Evolutionary conservation across 495 filamentous ascomycete genomes (phyloP).

Genomic region (Neurospora sp.): DNA sequence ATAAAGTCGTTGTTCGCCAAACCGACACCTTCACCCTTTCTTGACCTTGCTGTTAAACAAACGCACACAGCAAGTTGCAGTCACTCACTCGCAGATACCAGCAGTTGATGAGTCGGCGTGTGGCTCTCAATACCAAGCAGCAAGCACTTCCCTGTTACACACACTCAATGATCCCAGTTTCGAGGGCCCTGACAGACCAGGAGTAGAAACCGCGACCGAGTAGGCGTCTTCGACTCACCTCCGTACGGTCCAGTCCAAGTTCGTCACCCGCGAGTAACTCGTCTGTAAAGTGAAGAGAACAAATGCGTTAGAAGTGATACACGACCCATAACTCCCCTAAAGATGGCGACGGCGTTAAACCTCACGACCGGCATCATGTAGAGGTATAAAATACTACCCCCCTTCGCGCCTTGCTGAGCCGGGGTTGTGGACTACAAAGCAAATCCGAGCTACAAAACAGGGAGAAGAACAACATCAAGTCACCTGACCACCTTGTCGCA

Average conservation of each 20-base stretch:
- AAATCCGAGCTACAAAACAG: not conserved
- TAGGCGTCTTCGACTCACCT: not conserved
- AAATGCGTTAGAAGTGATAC: rapidly evolving
- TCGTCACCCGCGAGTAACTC: not conserved
- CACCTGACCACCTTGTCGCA: not conserved
- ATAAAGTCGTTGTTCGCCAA: not conserved
- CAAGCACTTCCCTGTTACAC: not conserved
- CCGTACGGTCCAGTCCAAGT: not conserved
- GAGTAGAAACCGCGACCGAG: not conserved
- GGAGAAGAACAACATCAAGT: not conserved
- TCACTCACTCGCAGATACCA: not conserved
- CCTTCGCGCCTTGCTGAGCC: rapidly evolving
- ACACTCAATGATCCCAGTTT: not conserved
- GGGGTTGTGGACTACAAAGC: not conserved
- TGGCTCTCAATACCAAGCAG: not conserved
- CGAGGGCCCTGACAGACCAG: not conserved
- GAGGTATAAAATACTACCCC: not conserved
- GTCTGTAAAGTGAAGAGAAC: not conserved
- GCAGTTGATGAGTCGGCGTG: not conserved
- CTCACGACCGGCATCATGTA: not conserved
- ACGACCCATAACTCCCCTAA: not conserved
- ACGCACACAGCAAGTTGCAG: not conserved
- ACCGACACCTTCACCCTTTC: not conserved
- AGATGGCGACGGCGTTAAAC: not conserved
- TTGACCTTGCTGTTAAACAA: not conserved